These are phyloP conservation scores for Salix koriyanagi DNA, from an alignment of 345 rosid genomes.

Conservation along the genomic window DNA sequence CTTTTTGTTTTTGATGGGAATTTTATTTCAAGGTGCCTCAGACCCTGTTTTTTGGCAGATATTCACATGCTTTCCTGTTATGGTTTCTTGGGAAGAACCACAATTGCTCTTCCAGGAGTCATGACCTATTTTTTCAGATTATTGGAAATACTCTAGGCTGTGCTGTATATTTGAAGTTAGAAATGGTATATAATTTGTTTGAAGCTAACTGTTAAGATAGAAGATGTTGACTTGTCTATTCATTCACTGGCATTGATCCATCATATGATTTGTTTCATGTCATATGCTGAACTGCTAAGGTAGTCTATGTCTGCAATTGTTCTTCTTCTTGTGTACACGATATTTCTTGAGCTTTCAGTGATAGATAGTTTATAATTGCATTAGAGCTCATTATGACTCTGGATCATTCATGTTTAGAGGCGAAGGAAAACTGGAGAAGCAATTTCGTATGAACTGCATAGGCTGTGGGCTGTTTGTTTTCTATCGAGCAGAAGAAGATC, in stretches of 20 bases:
- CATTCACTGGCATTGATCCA: background rate
- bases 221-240: background rate
- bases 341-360: background rate
- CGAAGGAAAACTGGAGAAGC: conserved; percentile 95
- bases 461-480: conserved; percentile 89
- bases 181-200: background rate
- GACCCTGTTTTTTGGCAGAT: no score
- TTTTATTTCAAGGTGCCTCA: no score
- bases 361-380: background rate
- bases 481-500: conserved; percentile 84
- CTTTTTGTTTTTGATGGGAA: no score
- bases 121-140: no score
- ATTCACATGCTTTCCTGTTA: no score
- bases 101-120: no score
- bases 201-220: background rate
- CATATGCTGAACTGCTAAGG: background rate
- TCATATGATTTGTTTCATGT: background rate
- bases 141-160: no score
- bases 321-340: background rate
- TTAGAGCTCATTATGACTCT: background rate
- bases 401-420: conserved; percentile 46
- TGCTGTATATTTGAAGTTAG: no score
- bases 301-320: background rate
- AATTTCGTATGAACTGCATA: conserved; percentile 89
- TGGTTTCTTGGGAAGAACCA: no score